Conservation (phyloP, 2,329 filamentous ascomycete genomes). For the Blastomyces silverae region DNA sequence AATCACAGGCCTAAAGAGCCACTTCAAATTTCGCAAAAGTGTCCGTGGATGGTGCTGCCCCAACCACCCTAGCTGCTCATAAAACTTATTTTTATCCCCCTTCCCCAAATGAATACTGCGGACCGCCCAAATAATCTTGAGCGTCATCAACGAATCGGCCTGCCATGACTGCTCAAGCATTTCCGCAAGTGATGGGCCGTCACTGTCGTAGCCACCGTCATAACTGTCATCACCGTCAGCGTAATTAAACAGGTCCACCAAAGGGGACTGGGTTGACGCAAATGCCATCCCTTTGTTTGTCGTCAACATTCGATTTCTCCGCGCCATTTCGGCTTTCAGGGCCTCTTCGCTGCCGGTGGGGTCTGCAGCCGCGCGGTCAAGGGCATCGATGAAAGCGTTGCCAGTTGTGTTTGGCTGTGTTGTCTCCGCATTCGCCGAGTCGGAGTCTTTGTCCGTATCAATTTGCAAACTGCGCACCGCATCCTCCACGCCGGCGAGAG, state of each 20-base stretch:
- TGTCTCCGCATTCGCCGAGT: background rate
- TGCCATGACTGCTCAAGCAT: constrained; percentile 48
- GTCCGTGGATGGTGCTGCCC: constrained; percentile 50
- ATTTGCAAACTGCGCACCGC: constrained; percentile 41
- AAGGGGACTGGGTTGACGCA: constrained; percentile 40
- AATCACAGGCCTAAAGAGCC: constrained; percentile 52
- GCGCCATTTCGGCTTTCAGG: background rate
- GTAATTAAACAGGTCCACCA: constrained; percentile 51
- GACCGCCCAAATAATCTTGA: constrained; percentile 56
- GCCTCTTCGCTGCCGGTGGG: background rate
- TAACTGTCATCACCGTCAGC: constrained; percentile 34
- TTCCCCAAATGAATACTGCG: constrained; percentile 58
- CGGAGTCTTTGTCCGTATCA: constrained; percentile 45
- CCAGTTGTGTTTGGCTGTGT: background rate
- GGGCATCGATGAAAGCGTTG: constrained; percentile 9
- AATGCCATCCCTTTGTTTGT: constrained; percentile 23
- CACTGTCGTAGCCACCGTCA: constrained; percentile 22
- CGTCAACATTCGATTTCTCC: constrained; percentile 9
- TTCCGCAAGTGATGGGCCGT: constrained; percentile 28
- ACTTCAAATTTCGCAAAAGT: constrained; percentile 48
- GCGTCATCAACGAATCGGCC: constrained; percentile 43
- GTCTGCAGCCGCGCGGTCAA: background rate
- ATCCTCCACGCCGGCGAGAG: background rate
- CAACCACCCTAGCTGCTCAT: constrained; percentile 52
- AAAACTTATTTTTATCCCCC: constrained; percentile 44